Evolutionary conservation across 768 basidiomycete genomes (phyloP).

Genomic region (Lactarius indigo): DNA sequence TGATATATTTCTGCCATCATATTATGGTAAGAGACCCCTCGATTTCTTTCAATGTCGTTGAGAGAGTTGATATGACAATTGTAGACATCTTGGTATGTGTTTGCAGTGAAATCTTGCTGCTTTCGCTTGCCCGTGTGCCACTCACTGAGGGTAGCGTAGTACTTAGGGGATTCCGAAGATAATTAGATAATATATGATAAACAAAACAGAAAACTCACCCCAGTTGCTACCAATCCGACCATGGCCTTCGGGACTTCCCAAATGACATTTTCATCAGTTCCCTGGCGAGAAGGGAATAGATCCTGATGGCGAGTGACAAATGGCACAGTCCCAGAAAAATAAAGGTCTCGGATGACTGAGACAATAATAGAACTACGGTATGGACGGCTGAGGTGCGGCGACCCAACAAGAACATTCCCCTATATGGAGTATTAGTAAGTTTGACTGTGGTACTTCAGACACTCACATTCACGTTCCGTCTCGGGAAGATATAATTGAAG

Average conservation of each 20-base stretch:
- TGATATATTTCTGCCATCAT: background rate
- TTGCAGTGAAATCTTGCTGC: background rate
- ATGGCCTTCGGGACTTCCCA: background rate
- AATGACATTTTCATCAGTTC: background rate
- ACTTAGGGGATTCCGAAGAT: background rate
- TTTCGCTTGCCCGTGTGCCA: background rate
- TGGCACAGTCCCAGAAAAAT: rapidly evolving
- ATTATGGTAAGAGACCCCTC: background rate
- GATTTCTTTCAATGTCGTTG: background rate
- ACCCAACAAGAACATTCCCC: background rate
- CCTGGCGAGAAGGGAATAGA: background rate
- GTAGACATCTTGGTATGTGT: background rate
- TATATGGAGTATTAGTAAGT: background rate
- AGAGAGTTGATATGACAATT: background rate
- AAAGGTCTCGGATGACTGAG: background rate
- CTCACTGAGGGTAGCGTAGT: background rate
- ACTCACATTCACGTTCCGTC: background rate
- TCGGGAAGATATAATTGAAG: background rate
- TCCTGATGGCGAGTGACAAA: background rate
- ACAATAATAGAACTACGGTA: background rate
- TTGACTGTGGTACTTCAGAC: rapidly evolving
- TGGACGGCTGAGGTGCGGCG: background rate
- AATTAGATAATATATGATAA: background rate
- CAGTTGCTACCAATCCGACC: background rate
- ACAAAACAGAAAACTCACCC: background rate